Evolutionary conservation across 805 yeast genomes (phyloP).

Genomic region (Starmerella kuoi): DNA sequence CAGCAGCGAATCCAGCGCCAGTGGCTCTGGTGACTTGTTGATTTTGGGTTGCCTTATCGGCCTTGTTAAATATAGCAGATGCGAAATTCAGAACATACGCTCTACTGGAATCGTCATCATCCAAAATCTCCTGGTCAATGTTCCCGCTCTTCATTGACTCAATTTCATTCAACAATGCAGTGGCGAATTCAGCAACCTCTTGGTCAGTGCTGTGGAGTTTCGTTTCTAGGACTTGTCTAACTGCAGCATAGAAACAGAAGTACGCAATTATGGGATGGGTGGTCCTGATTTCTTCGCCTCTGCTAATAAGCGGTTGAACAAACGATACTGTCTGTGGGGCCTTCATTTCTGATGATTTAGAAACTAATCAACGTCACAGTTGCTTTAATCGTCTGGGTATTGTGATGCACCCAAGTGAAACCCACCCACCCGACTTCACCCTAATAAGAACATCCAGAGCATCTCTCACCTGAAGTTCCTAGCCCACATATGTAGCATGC

Average conservation of each 20-base stretch:
- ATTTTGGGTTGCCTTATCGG: slow-evolving; percentile 37
- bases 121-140: slow-evolving; percentile 38
- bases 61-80: slow-evolving; percentile 43
- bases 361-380: no score
- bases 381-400: no score
- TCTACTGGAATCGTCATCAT: slow-evolving; percentile 47
- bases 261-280: slow-evolving; percentile 61
- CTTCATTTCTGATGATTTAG: no score
- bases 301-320: slow-evolving; percentile 25
- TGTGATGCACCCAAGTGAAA: no score
- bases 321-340: slow-evolving; percentile 24
- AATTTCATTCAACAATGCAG: slow-evolving; percentile 53
- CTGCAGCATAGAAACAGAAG: slow-evolving; percentile 58
- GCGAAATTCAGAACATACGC: slow-evolving; percentile 48
- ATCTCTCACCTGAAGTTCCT: no score
- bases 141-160: slow-evolving; percentile 42
- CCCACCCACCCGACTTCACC: no score
- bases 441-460: no score
- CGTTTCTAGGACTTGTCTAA: slow-evolving; percentile 53
- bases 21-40: slow-evolving; percentile 37
- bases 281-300: slow-evolving; percentile 45
- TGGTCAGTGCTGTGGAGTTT: slow-evolving; percentile 46
- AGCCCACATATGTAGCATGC: no score
- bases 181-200: slow-evolving; percentile 48
- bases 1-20: slow-evolving; percentile 42